Base-by-base conservation (phyloP, 306 rosid species). In the Corylus americana region DNA sequence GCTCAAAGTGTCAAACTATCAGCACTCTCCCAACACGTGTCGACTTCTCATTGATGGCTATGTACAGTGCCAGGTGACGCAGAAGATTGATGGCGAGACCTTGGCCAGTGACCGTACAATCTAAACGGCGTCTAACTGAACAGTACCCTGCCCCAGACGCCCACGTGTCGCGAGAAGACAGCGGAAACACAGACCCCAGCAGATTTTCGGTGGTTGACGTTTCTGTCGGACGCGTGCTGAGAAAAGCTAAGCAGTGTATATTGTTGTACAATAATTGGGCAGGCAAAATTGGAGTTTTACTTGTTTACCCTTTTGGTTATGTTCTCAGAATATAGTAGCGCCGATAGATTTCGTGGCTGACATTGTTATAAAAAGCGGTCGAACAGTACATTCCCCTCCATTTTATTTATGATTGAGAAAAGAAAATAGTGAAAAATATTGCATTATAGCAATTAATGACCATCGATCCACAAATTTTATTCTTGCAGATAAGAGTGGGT, bases 171-270 rank as follows among this genome's bases (percentile, higher is more conserved):
- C 3, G 61, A 70, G 0, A 11, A 11, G 39, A 48, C 49, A 22
- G 44, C 1, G 42, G 73, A 12, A 66, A 51, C 44, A 27, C 63
- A 47, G 82, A 68, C 2, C 8, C 25, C 55, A 1, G 44, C 42
- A n/a, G 72, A 8, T 50, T 39, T 58, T 45, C 42, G 63, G 55
- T 6, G 42, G 67, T 59, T 4, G 76, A 66, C 35, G 76, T 48
- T 59, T 49, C 3, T 74, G 74, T 83, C 83, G 77, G 70, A 83
- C 67, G 79, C 86, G 70, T 78, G 86, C 83, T 29, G 25, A 2
- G 25, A 39, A 59, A 70, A n/a, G 57, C 57, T 10, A 5, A 25
- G n/a, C 8, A 3, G 45, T 42, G 8, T 42, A 3, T 3, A 31
- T 1, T 3, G 2, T 31, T 53, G 44, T 53, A 16, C 64, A 29